Evolutionary conservation across 163 green algal species (phyloP).

Genomic region (Coccomyxa subellipsoidea): DNA sequence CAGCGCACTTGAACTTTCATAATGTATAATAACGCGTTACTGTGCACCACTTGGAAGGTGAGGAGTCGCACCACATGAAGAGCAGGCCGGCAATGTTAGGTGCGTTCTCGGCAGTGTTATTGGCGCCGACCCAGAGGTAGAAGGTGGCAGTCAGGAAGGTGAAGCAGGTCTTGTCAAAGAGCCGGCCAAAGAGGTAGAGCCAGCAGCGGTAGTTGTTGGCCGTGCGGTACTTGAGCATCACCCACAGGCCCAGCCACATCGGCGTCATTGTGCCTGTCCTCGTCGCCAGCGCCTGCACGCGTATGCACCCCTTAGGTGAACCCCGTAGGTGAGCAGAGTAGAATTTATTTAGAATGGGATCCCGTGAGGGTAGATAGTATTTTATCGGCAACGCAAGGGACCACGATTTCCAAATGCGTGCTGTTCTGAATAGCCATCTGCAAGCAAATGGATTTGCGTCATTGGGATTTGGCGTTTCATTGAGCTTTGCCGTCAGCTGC

Average conservation of each 20-base stretch:
- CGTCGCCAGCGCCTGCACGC: constrained; percentile 8
- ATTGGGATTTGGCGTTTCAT: no score
- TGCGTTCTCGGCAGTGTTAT: constrained; percentile 16
- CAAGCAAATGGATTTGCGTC: no score
- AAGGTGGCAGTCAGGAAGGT: constrained; percentile 56
- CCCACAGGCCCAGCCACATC: constrained; percentile 14
- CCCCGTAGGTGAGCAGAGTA: no score
- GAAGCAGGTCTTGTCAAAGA: constrained; percentile 33
- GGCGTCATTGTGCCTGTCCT: constrained; percentile 16
- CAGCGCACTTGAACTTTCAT: no score
- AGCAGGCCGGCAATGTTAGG: constrained; percentile 38
- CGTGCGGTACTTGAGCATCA: constrained; percentile 49
- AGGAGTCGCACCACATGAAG: constrained; percentile 35
- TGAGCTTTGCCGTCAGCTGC: no score
- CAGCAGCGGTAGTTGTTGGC: constrained; percentile 23
- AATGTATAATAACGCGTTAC: no score
- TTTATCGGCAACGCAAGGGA: no score
- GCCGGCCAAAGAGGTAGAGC: constrained; percentile 11
- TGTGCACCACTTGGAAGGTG: constrained; percentile 4
- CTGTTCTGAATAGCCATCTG: no score
- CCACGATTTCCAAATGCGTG: no score
- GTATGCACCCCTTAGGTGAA: no score
- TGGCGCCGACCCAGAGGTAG: constrained; percentile 52
- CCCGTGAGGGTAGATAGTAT: no score
- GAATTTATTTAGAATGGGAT: no score